A percentile compares a stretch with the other conserved stretches of the same genome.
These are phyloP conservation scores for Ensete ventricosum DNA, from an alignment of 176 grass and related monocot species.

Conservation along the genomic window DNA sequence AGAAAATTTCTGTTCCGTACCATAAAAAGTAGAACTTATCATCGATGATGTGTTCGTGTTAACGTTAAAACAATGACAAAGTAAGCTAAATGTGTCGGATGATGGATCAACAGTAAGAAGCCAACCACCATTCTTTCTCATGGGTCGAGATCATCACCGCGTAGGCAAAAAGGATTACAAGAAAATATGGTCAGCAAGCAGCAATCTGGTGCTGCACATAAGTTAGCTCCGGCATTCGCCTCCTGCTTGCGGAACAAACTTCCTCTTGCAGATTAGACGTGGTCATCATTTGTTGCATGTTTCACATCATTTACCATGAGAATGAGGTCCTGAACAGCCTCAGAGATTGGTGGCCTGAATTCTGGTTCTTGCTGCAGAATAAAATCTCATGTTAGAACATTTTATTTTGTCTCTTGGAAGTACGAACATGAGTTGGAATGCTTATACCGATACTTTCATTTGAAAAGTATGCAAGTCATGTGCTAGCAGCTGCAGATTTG, in stretches of 20 bases:
- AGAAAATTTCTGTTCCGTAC: too few relatives aligned
- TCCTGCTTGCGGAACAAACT: not conserved
- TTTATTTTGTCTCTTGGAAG: not conserved
- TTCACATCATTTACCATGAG: slow-evolving; percentile 46
- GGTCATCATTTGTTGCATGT: slow-evolving; percentile 23
- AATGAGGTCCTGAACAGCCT: slow-evolving; percentile 76
- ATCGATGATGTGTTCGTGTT: too few relatives aligned
- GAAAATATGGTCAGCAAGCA: not conserved
- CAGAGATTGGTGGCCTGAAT: slow-evolving; percentile 84
- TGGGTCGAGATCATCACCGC: not conserved
- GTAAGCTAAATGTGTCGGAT: not conserved
- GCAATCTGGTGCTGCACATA: not conserved
- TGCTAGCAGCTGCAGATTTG: too few relatives aligned
- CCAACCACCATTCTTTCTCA: not conserved
- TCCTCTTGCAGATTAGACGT: too few relatives aligned
- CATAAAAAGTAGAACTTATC: too few relatives aligned
- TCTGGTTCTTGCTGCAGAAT: slow-evolving; percentile 51
- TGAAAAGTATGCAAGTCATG: too few relatives aligned
- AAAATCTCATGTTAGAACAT: not conserved
- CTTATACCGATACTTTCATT: too few relatives aligned
- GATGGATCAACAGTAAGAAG: not conserved
- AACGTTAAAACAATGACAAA: too few relatives aligned
- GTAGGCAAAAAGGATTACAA: not conserved
- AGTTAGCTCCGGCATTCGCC: not conserved
- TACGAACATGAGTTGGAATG: too few relatives aligned